Base-by-base conservation (phyloP, 352 stramenopile species). In the Blastocystis sp. region DNA sequence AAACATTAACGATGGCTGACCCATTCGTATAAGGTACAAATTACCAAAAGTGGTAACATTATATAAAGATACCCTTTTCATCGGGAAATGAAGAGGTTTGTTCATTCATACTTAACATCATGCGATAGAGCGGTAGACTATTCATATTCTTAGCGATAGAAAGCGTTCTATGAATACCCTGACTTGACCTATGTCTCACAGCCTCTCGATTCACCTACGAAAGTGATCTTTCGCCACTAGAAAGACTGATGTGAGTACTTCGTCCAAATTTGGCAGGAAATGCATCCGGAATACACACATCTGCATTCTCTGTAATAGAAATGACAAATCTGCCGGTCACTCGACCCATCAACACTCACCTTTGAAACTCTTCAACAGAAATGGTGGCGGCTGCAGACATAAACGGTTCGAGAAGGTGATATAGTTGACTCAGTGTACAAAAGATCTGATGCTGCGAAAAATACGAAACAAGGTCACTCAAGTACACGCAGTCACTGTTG, bases 21-120 rank as follows among this genome's bases (percentile, higher is more conserved):
- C 66, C 66, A 77, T 45, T 34, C n/a, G 50, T n/a, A 77, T 77
- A 77, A 77, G n/a, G 50, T 77, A 77, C 50, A 77, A 45, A 7
- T 59, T 23, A 77, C 13, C 34, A 41, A 23, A 23, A 75, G n/a
- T 29, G 45, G 7, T 34, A 34, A 34, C 13, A 55, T n/a, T 77
- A 77, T 34, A 77, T n/a, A 26, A 45, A 77, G 50, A 77, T 45
- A 53, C 39, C 66, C 15, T 75, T 37, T 47, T 77, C 66, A 23
- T 77, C 66, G 39, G 43, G 37, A 56, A 23, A 3, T 6, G n/a
- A 13, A 20, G 23, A 26, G 23, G 70, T 8, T 26, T 41, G 13
- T 13, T 62, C 45, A 29, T 64, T 62, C 70, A 80, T 34, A 64
- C 55, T 47, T 26, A 80, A 13, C 70, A 80, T 80, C 43, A 80